These are phyloP conservation scores for Musa balbisiana DNA, from an alignment of 202 grass and related monocot species.

Conservation along the genomic window DNA sequence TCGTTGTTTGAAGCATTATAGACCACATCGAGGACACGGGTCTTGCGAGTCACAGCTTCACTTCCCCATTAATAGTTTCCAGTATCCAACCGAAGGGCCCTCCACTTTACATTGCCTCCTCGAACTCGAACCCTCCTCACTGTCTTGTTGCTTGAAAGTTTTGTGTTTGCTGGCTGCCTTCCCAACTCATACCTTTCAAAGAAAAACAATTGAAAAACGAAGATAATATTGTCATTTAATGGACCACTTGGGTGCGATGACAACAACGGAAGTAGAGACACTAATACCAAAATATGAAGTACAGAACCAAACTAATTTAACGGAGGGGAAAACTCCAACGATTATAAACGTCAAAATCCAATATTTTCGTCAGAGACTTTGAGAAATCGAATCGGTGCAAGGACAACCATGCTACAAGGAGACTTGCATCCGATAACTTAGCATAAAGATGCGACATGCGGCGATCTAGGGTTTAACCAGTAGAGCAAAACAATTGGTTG, in stretches of 20 bases:
- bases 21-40: conserved; percentile 47
- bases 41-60: conserved; percentile 63
- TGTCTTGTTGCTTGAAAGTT: conserved; percentile 58
- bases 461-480: too few relatives aligned
- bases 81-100: conserved; percentile 50
- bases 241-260: too few relatives aligned
- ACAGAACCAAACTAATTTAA: too few relatives aligned
- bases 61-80: conserved; percentile 67
- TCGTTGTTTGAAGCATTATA: conserved; percentile 79
- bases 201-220: neutral
- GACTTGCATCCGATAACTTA: too few relatives aligned
- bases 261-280: too few relatives aligned
- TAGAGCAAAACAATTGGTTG: neutral
- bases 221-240: neutral
- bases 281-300: too few relatives aligned
- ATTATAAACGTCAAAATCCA: too few relatives aligned
- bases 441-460: too few relatives aligned
- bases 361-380: too few relatives aligned
- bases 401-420: neutral
- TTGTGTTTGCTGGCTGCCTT: conserved; percentile 73
- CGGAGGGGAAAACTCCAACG: too few relatives aligned
- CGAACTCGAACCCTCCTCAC: conserved; percentile 50
- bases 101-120: conserved; percentile 63
- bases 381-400: neutral
- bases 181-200: conserved; percentile 70